Evolutionary conservation across 306 rosid species (phyloP).

Genomic region (Begonia peltatifolia): DNA sequence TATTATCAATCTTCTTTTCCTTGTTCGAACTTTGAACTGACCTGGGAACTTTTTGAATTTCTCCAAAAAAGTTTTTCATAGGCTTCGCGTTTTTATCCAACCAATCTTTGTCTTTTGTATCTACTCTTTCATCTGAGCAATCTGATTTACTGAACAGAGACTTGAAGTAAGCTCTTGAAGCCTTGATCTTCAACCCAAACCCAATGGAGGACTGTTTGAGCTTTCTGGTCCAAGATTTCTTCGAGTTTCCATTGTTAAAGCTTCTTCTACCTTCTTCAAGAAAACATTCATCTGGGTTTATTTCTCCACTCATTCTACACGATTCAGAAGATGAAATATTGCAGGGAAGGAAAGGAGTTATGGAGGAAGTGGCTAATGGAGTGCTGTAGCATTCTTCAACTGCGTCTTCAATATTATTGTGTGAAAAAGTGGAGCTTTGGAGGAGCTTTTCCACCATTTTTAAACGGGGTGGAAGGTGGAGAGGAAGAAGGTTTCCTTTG

Average conservation of each 20-base stretch:
- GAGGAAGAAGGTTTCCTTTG: conserved; percentile 96
- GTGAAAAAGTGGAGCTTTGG: conserved; percentile 24
- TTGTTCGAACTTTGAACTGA: conserved; percentile 22
- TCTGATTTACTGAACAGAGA: conserved; percentile 74
- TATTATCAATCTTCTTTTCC: conserved; percentile 12
- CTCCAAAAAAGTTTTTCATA: conserved; percentile 43
- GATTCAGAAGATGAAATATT: conserved; percentile 70
- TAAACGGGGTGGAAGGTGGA: conserved; percentile 83
- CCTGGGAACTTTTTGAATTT: conserved; percentile 34
- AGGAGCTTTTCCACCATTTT: conserved; percentile 83
- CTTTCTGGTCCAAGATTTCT: conserved; percentile 74
- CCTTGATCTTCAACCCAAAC: conserved; percentile 71
- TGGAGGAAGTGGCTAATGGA: conserved; percentile 41
- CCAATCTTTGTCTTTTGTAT: conserved; percentile 40
- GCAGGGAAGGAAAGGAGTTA: conserved; percentile 66
- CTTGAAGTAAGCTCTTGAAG: conserved; percentile 76
- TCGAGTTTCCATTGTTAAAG: conserved; percentile 25
- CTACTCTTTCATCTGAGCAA: conserved; percentile 75
- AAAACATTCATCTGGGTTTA: conserved; percentile 40
- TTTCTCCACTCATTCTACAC: conserved; percentile 61
- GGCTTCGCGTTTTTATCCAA: conserved; percentile 26
- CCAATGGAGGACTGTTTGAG: conserved; percentile 59
- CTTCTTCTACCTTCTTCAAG: conserved; percentile 14
- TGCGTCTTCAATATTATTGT: conserved; percentile 12
- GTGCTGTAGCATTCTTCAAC: conserved; percentile 66